Base-by-base conservation (phyloP, 306 rosid species). In the Trifolium dubium region DNA sequence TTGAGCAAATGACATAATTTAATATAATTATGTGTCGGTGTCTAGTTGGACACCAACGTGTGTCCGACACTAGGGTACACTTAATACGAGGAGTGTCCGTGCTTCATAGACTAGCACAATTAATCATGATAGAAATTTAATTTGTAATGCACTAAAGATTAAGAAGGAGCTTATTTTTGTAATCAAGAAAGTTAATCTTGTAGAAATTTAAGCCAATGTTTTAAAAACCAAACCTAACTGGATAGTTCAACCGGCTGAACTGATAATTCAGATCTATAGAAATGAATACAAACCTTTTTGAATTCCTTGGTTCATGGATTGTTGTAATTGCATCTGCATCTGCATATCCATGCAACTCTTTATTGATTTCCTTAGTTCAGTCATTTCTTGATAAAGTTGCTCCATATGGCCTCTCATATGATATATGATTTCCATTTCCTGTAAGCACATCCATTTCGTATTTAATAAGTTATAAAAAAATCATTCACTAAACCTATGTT, bases 261-360 rank as follows among this genome's bases (percentile, higher is more conserved):
- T 17, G 35, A 50, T 28, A 31, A 59, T 34, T 44, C 18, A 61
- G 49, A 8, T 0, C 6, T 29, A 69, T 15, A 80, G 56, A 49
- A 71, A 64, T 60, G 70, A 51, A 46, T 62, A 80, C 82, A 74
- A 61, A 89, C 96, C 97, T 86, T 82, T 79, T 46, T 77, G 77
- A 73, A 54, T 65, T 47, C 87, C 87, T 11, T 65, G 96, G 47
- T 76, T 81, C 71, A 75, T 83, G 66, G 94, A 87, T 76, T 86
- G 84, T 64, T 86, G 92, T 60, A 87, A 53, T n/a, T 71, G 79
- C 81, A 88, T 83, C 18, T 68, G 77, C 81, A 88, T 82, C 46
- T 94, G 96, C 97, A 90, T 86, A 65, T 88, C 93, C 76, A 95
- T 67, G 81, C 97, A 89, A 61, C 89, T 69, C 81, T 81, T 88